Base-by-base conservation (phyloP, 495 filamentous ascomycete species). In the Neurospora sp. region DNA sequence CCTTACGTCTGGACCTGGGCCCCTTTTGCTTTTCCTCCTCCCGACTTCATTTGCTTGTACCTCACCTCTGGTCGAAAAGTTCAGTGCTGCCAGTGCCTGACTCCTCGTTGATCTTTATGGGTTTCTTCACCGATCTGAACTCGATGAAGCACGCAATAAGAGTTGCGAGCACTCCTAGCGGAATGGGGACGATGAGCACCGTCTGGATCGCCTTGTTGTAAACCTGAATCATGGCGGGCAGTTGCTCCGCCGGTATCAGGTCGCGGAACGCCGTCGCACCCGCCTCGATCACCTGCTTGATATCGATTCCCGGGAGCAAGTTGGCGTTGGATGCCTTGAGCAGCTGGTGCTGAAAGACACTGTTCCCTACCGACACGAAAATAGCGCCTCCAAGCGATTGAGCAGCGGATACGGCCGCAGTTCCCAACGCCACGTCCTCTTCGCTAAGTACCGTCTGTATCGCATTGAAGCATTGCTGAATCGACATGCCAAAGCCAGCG, bases 311-410 rank as follows among this genome's bases (percentile, higher is more conserved):
- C 6, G 76, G 75, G 35, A 82, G 69, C 22, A 71, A 20, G 18
- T 59, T 73, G 31, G 44, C 71, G 11, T 10, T 69, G 40, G 73
- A 80, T 68, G 77, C 78, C 61, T 83, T 81, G 69, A 85, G 75
- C 7, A 92, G 82, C 10, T 82, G 75, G 74, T 85, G 85, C 71
- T 84, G 83, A 79, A 92, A 88, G 2, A 92, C 80, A 38, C 82
- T 88, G 78, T 92, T 86, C 0, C 83, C 90, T n/a, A 90, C 81
- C 0, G 86, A 83, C 41, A 90, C 80, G 75, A 91, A 92, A 37
- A 92, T 74, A 10, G 91, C 85, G 41, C 88, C 89, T 5, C 89
- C 89, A 0, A 93, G 81, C 1, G 81, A 85, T 77, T 92, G 90
- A 9, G 82, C 73, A 70, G 91, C 89, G 73, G 91, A 85, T 76